Percentiles rank a stretch among this genome's conserved stretches.
These are phyloP conservation scores for Trichosporon coremiiforme DNA, from an alignment of 1,284 basidiomycete species.

Conservation along the genomic window DNA sequence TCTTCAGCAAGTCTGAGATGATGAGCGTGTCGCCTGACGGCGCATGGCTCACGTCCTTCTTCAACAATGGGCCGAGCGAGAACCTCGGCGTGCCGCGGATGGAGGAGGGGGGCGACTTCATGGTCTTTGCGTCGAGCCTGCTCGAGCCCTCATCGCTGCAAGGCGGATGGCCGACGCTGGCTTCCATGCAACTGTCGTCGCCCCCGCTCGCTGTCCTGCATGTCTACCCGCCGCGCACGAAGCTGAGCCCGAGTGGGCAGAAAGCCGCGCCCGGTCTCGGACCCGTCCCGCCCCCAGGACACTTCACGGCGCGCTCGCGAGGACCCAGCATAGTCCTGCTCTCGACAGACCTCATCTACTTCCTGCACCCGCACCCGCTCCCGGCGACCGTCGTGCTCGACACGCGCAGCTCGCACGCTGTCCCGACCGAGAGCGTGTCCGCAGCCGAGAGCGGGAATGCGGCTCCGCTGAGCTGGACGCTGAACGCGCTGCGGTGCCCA, in stretches of 20 bases:
- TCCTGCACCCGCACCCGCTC: conserved; percentile 38
- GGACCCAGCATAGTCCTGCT: conserved; percentile 44
- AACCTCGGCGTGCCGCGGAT: conserved; percentile 12
- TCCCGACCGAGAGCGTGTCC: conserved; percentile 22
- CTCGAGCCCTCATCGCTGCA: conserved; percentile 35
- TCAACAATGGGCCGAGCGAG: conserved; percentile 17
- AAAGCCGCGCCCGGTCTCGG: conserved; percentile 35
- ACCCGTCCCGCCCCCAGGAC: conserved; percentile 35
- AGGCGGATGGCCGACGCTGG: conserved; percentile 32
- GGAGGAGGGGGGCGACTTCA: conserved; percentile 25
- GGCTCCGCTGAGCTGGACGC: conserved; percentile 34
- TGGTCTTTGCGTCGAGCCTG: conserved; percentile 33
- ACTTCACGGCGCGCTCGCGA: conserved; percentile 24
- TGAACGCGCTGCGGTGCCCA: conserved; percentile 38
- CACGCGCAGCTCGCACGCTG: conserved; percentile 25
- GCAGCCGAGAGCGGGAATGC: conserved; percentile 21
- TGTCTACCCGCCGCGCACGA: conserved; percentile 41
- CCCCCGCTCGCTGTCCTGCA: conserved; percentile 38
- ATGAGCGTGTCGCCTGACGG: conserved; percentile 43
- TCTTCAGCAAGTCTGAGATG: conserved; percentile 33
- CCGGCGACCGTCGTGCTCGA: conserved; percentile 28
- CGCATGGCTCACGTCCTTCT: conserved; percentile 39
- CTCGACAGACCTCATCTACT: conserved; percentile 33
- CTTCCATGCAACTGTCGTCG: conserved; percentile 35
- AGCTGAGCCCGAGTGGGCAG: conserved; percentile 25